phyloP scores from a whole-genome alignment of 164 flowering plant genomes.

The Vitis amurensis region DNA sequence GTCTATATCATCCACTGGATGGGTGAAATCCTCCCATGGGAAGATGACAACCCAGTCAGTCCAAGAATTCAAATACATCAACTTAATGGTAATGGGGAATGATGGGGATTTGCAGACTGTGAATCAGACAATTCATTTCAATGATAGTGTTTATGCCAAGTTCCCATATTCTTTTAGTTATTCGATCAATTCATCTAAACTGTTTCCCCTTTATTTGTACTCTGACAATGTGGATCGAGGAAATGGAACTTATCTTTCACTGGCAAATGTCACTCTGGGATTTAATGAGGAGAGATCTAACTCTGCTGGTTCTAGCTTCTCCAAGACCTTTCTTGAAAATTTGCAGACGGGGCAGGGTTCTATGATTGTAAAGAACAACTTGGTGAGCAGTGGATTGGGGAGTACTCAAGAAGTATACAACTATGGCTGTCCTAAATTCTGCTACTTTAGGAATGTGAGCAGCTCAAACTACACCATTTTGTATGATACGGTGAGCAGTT shows the following conservation, averaged over 20 bases:
- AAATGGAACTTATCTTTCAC: slow-evolving; percentile 26
- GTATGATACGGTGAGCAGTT: slow-evolving; percentile 38
- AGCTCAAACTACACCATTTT: slow-evolving; percentile 76
- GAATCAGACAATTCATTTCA: slow-evolving; percentile 51
- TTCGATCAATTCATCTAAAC: slow-evolving; percentile 24
- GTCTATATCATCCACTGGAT: slow-evolving; percentile 51
- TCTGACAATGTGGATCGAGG: slow-evolving; percentile 40
- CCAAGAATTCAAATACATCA: slow-evolving; percentile 51
- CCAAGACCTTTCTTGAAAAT: slow-evolving; percentile 41
- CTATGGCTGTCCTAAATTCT: slow-evolving; percentile 34
- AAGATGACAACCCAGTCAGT: slow-evolving; percentile 39
- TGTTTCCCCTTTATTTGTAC: slow-evolving; percentile 40
- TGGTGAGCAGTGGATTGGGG: slow-evolving; percentile 59
- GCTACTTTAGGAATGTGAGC: slow-evolving; percentile 86
- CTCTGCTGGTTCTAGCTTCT: slow-evolving; percentile 10
- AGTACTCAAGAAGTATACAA: slow-evolving; percentile 61
- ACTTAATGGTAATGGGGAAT: slow-evolving; percentile 55
- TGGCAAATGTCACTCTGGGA: slow-evolving; percentile 55
- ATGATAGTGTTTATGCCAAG: slow-evolving; percentile 33
- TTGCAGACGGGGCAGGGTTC: slow-evolving; percentile 59
- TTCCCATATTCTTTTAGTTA: slow-evolving; percentile 21
- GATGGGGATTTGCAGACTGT: slow-evolving; percentile 67
- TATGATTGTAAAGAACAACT: slow-evolving; percentile 55
- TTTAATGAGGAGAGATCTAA: slow-evolving; percentile 35
- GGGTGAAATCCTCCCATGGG: slow-evolving; percentile 83